phyloP scores from a whole-genome alignment of 2,329 filamentous ascomycete species.

The Fusarium sp. region DNA sequence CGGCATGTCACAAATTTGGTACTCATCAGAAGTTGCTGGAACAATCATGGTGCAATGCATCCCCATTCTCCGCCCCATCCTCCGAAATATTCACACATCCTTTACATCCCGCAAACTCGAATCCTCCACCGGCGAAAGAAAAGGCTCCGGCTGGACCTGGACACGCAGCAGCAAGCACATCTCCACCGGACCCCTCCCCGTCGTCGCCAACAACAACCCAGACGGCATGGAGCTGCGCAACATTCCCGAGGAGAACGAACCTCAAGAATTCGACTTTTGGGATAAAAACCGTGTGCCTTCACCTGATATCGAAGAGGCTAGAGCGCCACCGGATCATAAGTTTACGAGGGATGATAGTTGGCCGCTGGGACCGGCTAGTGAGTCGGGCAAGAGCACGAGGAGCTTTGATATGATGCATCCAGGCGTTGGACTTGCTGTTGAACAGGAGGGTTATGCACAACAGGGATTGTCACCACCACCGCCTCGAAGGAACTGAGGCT shows the following conservation, averaged over 20 bases:
- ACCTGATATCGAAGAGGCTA: conserved; percentile 9
- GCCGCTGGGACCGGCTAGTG: conserved; percentile 24
- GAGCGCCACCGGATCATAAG: not conserved
- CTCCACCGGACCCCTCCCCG: conserved; percentile 18
- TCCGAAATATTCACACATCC: conserved; percentile 47
- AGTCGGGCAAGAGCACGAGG: conserved; percentile 28
- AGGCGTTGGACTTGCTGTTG: conserved; percentile 37
- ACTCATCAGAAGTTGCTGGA: conserved; percentile 63
- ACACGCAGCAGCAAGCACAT: conserved; percentile 38
- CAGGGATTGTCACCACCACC: conserved; percentile 42
- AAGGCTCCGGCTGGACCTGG: conserved; percentile 35
- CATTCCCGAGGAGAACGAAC: conserved; percentile 37
- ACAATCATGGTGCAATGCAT: conserved; percentile 67
- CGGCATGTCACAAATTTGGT: conserved; percentile 46
- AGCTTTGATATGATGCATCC: conserved; percentile 38
- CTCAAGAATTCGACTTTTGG: conserved; percentile 32
- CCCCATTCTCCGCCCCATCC: conserved; percentile 61
- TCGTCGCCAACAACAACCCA: not conserved
- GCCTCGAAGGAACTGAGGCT: conserved; percentile 28
- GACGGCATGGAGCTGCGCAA: conserved; percentile 36
- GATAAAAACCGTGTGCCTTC: conserved; percentile 10
- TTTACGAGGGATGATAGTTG: conserved; percentile 30
- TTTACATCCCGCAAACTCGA: conserved; percentile 39
- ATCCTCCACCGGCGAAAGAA: conserved; percentile 31
- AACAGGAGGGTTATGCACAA: conserved; percentile 24